Evolutionary conservation across 2,329 filamentous ascomycete genomes (phyloP).

Genomic region (Tolypocladium inflatum): DNA sequence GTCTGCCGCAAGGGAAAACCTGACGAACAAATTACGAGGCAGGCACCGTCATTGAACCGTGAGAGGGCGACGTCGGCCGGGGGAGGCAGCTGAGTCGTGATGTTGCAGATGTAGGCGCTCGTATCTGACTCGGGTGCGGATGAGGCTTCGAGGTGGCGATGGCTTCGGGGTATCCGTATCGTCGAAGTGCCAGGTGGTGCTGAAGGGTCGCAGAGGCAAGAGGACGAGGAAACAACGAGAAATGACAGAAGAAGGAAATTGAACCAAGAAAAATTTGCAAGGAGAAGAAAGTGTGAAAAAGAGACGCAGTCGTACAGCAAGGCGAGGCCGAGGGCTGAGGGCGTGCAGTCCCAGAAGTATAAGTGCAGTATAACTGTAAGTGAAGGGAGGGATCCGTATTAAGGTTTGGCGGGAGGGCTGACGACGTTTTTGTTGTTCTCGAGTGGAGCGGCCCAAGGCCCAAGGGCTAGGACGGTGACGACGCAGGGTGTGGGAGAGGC

Average conservation of each 20-base stretch:
- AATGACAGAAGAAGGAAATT: neutral
- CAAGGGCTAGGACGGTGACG: neutral
- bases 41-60: neutral
- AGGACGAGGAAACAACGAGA: neutral
- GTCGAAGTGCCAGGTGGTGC: neutral
- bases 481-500: conserved; percentile 1
- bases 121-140: conserved; percentile 11
- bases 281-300: neutral
- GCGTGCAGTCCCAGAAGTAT: neutral
- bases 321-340: neutral
- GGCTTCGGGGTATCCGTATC: conserved; percentile 14
- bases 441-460: conserved; percentile 1
- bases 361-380: neutral
- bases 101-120: neutral
- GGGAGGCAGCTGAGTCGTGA: neutral
- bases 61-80: neutral
- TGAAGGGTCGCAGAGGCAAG: neutral
- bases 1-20: neutral
- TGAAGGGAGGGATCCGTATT: neutral
- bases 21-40: neutral
- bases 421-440: neutral
- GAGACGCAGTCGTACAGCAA: neutral
- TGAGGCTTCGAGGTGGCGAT: conserved; percentile 15
- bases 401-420: conserved; percentile 3
- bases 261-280: neutral